A percentile compares a stretch with the other conserved stretches of the same genome.
These are phyloP conservation scores for Thalassia testudinum DNA, from an alignment of 116 monocot species.

Conservation along the genomic window DNA sequence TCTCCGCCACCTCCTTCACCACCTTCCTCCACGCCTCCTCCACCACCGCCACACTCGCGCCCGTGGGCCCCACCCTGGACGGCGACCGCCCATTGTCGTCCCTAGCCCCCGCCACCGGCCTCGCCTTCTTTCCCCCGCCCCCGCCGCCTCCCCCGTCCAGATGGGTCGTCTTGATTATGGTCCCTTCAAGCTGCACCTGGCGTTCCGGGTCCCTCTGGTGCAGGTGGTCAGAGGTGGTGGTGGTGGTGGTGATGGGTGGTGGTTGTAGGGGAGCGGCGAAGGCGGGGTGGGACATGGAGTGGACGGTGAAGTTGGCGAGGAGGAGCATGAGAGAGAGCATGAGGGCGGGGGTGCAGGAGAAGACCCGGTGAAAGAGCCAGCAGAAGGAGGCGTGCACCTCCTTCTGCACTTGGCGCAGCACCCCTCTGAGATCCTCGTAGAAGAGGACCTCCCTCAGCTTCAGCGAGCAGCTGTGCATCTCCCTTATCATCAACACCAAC, in stretches of 20 bases:
- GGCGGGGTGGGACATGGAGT: conserved; percentile 31
- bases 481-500: conserved; percentile 82
- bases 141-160: conserved; percentile 21
- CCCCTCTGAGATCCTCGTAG: conserved; percentile 29
- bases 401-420: conserved; percentile 33
- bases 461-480: conserved; percentile 66
- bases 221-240: too few species aligned
- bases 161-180: too few species aligned
- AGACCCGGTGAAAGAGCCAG: conserved; percentile 74
- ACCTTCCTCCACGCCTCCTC: too few species aligned
- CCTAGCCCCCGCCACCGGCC: conserved; percentile 29
- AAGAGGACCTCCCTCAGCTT: conserved; percentile 32
- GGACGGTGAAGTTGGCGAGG: too few species aligned
- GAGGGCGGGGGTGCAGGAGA: conserved; percentile 66
- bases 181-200: too few species aligned
- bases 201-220: too few species aligned
- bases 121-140: conserved; percentile 30
- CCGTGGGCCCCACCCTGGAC: too few species aligned
- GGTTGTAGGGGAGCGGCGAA: neutral
- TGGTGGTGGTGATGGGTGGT: too few species aligned
- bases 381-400: conserved; percentile 67
- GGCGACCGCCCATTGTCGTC: conserved; percentile 36
- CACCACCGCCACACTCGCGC: too few species aligned
- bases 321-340: too few species aligned
- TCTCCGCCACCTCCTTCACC: conserved; percentile 31